Evolutionary conservation across 129 eudicot genomes (phyloP).

Genomic region (Solidago caesia): DNA sequence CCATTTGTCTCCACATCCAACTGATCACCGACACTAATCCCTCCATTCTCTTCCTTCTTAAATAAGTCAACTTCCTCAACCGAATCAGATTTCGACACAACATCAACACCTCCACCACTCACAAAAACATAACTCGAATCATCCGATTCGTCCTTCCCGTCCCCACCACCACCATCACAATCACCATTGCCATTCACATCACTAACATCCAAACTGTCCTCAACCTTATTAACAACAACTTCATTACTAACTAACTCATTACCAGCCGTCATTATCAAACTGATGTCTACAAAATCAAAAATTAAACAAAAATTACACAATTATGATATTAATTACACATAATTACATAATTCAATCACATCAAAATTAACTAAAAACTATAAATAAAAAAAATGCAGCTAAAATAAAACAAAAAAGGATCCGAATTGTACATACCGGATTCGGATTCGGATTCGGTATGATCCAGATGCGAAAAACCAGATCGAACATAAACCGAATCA

Average conservation of each 20-base stretch:
- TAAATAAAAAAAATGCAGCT: background rate
- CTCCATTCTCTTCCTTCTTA: slow-evolving; percentile 26
- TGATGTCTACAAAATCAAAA: slow-evolving; percentile 36
- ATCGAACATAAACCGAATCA: slow-evolving; percentile 39
- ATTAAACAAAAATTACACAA: background rate
- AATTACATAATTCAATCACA: slow-evolving; percentile 12
- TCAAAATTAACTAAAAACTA: slow-evolving; percentile 6
- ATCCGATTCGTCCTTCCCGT: slow-evolving; percentile 29
- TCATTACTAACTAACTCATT: slow-evolving; percentile 37
- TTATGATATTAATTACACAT: slow-evolving; percentile 2
- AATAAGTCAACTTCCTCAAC: slow-evolving; percentile 27
- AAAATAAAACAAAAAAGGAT: slow-evolving; percentile 19
- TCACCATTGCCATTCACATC: slow-evolving; percentile 22
- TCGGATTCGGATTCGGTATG: slow-evolving; percentile 29
- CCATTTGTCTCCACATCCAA: slow-evolving; percentile 21
- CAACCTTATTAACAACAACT: slow-evolving; percentile 19
- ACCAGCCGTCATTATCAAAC: slow-evolving; percentile 46
- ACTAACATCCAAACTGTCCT: slow-evolving; percentile 28
- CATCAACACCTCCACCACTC: slow-evolving; percentile 27
- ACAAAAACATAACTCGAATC: slow-evolving; percentile 50
- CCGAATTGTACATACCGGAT: slow-evolving; percentile 34
- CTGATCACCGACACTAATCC: slow-evolving; percentile 8
- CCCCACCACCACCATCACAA: slow-evolving; percentile 34
- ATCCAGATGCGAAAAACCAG: slow-evolving; percentile 36
- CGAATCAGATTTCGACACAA: slow-evolving; percentile 19